These are phyloP conservation scores for Oleoguttula mirabilis DNA, from an alignment of 495 filamentous ascomycete genomes.

Conservation along the genomic window DNA sequence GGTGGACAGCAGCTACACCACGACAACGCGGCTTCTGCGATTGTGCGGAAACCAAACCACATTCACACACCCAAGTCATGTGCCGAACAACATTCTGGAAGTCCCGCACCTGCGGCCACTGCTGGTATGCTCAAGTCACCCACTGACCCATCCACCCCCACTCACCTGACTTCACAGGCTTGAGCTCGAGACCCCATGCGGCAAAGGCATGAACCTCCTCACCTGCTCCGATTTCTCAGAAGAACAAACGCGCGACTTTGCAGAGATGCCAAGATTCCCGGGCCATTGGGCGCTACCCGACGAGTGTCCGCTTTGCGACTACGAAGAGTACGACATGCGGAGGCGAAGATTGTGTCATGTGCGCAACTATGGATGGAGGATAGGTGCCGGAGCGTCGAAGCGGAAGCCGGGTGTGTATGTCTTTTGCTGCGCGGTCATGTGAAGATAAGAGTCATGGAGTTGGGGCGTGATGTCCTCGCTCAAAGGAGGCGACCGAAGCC, in stretches of 20 bases:
- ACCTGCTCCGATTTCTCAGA: constrained; percentile 31
- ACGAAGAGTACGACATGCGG: constrained; percentile 23
- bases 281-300: constrained; percentile 11
- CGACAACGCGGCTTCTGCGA: too few relatives aligned
- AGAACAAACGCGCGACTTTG: constrained; percentile 1
- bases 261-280: constrained; percentile 5
- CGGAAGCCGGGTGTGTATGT: constrained; percentile 2
- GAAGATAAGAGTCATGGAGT: not conserved
- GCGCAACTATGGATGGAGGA: constrained; percentile 3
- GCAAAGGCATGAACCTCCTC: constrained; percentile 26
- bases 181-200: constrained; percentile 27
- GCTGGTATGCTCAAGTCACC: too few relatives aligned
- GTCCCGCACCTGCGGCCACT: constrained; percentile 29
- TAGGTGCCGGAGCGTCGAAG: constrained; percentile 3
- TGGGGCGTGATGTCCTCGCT: not conserved
- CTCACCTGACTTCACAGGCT: constrained; percentile 14
- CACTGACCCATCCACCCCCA: too few relatives aligned
- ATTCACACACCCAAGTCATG: too few relatives aligned
- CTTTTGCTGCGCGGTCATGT: constrained; percentile 6
- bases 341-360: constrained; percentile 2
- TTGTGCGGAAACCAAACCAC: too few relatives aligned
- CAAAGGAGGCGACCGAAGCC: not conserved
- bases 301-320: constrained; percentile 27
- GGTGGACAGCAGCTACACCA: too few relatives aligned
- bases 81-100: constrained; percentile 30